Evolutionary conservation across 176 grass and related monocot genomes (phyloP), one percentile per base, ranked within the genome.

Genomic region (Phoenix dactylifera): DNA sequence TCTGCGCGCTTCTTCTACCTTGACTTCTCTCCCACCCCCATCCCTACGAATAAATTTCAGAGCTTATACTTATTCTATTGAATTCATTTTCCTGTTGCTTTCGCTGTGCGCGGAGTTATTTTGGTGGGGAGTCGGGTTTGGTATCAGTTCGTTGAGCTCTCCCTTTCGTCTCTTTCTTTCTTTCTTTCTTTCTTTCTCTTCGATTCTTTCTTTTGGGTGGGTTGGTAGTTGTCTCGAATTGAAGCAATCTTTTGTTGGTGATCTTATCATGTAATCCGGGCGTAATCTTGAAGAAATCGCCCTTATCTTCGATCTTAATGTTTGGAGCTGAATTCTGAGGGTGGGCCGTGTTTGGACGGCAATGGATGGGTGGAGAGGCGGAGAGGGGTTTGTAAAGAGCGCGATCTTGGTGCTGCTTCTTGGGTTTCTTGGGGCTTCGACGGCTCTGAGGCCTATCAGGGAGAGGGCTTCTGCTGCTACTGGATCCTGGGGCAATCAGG

Each of bases 401-500:
- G n/a, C 25, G n/a, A 25, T 69, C 9, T 63, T 58, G 9, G 55
- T 80, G 30, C 22, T 71, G 18, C 52, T 81, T 69, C 54, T 72
- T 17, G 72, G 54, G 24, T 53, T 78, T 35, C 26, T 74, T 64
- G 65, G 52, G 63, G 84, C 81, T 39, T 72, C 63, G 52, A 29
- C 26, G 16, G 77, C 82, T 39, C 78, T 98, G 65, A 83, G 93
- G 49, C 93, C 93, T 25, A 74, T 98, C 50, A 74, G 88, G 69
- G 84, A 83, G 57, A 82, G 76, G 53, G 81, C 76, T 57, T 59
- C 70, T 15, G 70, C 65, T 35, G 61, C 83, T 50, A 50, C 71
- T 18, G 72, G 81, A 22, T 70, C 84, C 55, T 98, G 93, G 93
- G 77, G 64, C 49, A 79, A 92, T 67, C 87, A 92, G 93, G 88